Evolutionary conservation across 164 flowering plant genomes (phyloP).

Genomic region (Magnolia changhungtana): DNA sequence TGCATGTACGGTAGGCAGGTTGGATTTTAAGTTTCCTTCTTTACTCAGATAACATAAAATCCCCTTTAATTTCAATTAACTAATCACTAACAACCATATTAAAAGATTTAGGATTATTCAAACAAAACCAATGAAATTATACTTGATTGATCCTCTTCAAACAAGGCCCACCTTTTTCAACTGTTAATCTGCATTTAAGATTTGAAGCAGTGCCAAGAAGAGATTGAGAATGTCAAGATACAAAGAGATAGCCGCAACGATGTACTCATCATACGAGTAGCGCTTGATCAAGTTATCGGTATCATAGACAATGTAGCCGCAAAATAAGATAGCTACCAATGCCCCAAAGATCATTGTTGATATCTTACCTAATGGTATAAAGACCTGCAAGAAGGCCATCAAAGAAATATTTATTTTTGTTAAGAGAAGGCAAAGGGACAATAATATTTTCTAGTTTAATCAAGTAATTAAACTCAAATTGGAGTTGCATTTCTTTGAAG

Average conservation of each 20-base stretch:
- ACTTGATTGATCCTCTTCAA: background rate
- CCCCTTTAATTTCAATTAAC: too few relatives aligned
- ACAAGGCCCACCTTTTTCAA: background rate
- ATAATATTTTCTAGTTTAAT: background rate
- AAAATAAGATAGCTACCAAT: conserved; percentile 72
- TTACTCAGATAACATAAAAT: too few relatives aligned
- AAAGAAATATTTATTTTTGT: background rate
- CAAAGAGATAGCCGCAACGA: conserved; percentile 77
- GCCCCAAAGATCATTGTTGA: conserved; percentile 67
- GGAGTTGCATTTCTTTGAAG: too few relatives aligned
- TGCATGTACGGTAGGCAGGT: too few relatives aligned
- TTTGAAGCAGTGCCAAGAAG: conserved; percentile 53
- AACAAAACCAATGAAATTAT: too few relatives aligned
- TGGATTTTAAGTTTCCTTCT: too few relatives aligned
- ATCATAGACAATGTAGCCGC: conserved; percentile 84
- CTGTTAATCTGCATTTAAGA: conserved; percentile 60
- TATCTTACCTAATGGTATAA: conserved; percentile 69
- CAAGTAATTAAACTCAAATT: background rate
- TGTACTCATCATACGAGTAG: conserved; percentile 73
- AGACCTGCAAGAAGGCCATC: conserved; percentile 35
- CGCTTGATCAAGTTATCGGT: conserved; percentile 90
- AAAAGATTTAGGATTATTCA: too few relatives aligned
- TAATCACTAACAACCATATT: too few relatives aligned
- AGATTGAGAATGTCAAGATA: conserved; percentile 84
- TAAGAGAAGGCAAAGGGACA: background rate